phyloP scores from a whole-genome alignment of 108 stramenopile genomes.

The Skeletonema tropicum region DNA sequence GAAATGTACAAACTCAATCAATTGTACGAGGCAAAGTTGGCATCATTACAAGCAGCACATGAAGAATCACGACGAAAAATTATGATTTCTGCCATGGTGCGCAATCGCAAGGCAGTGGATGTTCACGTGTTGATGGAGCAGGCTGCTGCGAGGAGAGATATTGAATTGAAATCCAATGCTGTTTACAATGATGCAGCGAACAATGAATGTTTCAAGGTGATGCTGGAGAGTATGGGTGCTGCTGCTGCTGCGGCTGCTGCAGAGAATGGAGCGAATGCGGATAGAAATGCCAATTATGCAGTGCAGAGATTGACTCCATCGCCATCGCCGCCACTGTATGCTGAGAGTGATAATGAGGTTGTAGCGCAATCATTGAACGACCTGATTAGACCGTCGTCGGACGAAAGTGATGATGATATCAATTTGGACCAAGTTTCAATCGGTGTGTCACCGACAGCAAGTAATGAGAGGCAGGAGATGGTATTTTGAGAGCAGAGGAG shows the following conservation, averaged over 20 bases:
- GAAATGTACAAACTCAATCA: constrained; percentile 73
- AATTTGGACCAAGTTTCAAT: background rate
- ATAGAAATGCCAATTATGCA: background rate
- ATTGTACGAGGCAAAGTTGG: constrained; percentile 73
- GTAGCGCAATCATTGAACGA: background rate
- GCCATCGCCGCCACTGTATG: background rate
- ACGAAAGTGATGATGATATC: background rate
- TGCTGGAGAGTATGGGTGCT: constrained; percentile 4
- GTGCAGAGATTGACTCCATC: background rate
- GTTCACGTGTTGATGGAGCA: constrained; percentile 75
- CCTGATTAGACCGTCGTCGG: background rate
- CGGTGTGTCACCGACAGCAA: background rate
- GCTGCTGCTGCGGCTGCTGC: background rate
- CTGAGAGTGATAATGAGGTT: no score
- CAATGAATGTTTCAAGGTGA: constrained; percentile 37
- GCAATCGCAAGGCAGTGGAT: constrained; percentile 77
- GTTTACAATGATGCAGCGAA: constrained; percentile 38
- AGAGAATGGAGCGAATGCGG: background rate
- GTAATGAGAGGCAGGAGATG: background rate
- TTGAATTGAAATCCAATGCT: constrained; percentile 45
- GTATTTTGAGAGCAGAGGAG: background rate
- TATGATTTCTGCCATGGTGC: constrained; percentile 74
- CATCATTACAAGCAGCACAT: constrained; percentile 68
- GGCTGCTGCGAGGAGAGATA: constrained; percentile 60
- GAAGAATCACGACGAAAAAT: constrained; percentile 84